Base-by-base conservation (phyloP, 1,284 basidiomycete genomes). In the Heliocybe sulcata region DNA sequence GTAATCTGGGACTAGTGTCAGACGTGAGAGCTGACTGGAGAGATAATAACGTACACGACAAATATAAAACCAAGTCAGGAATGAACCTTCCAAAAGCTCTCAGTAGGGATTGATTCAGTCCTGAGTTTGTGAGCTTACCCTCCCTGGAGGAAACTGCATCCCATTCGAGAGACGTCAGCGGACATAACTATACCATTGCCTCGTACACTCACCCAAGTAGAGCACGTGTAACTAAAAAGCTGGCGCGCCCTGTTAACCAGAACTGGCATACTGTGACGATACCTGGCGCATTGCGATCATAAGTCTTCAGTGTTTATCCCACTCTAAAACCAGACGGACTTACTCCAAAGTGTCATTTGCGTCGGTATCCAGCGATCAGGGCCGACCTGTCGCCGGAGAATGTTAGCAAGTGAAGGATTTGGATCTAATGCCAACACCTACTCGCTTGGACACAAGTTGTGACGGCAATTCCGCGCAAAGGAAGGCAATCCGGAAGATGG, bases 281-380 rank as follows among this genome's bases (percentile, higher is more conserved):
- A 59, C 80, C 81, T 79, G 80, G 82, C n/a, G n/a, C 3, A 80
- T 63, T 0, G 75, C 64, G 69, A 81, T 76, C 81, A 58, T 4
- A 20, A 49, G n/a, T 10, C 20, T 19, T n/a, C n/a, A n/a, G n/a
- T n/a, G n/a, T n/a, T n/a, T n/a, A n/a, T n/a, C n/a, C n/a, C n/a
- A n/a, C n/a, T n/a, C n/a, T n/a, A n/a, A n/a, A n/a, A n/a, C n/a
- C n/a, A n/a, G 6, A 23, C 10, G 6, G 12, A 26, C 47, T 47
- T 27, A 60, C 35, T 50, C 29, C 16, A 54, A 29, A n/a, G 20
- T 59, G 64, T 56, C 62, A 81, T 81, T 67, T 87, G 85, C 23
- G 71, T 79, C 1, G 87, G 86, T 60, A 88, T 83, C 85, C 85
- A 89, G 25, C 80, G 73, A 65, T 88, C 85, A 1, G 84, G 82